phyloP scores from a whole-genome alignment of 2,329 filamentous ascomycete genomes.

The Cordyceps fumosorosea region DNA sequence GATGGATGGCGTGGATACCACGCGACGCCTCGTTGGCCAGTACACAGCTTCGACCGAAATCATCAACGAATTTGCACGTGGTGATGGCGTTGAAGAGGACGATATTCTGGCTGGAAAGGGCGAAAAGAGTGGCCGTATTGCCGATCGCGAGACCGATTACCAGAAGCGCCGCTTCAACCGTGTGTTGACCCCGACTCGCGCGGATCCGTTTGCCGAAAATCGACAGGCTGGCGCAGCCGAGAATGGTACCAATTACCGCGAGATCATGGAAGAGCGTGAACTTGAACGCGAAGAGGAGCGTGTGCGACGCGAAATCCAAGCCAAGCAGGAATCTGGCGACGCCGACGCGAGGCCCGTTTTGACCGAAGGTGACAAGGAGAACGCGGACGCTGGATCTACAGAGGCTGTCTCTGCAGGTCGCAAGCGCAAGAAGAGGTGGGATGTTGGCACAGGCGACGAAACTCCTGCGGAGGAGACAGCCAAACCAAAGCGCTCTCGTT shows the following conservation, averaged over 20 bases:
- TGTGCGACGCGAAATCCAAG: constrained; percentile 71
- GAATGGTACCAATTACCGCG: constrained; percentile 76
- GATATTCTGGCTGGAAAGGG: constrained; percentile 75
- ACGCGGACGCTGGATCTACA: constrained; percentile 61
- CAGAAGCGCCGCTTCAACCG: constrained; percentile 93
- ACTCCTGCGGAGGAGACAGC: constrained; percentile 43
- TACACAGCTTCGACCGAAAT: constrained; percentile 90
- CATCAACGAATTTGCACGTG: constrained; percentile 88
- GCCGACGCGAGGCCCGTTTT: constrained; percentile 67
- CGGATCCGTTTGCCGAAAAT: constrained; percentile 77
- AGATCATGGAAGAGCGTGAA: constrained; percentile 85
- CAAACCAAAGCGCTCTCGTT: constrained; percentile 72
- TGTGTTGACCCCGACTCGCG: constrained; percentile 75
- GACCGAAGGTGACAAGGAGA: constrained; percentile 68
- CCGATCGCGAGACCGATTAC: constrained; percentile 92
- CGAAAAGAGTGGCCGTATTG: constrained; percentile 86
- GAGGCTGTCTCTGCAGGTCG: constrained; percentile 56
- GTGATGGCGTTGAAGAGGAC: constrained; percentile 81
- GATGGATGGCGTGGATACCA: constrained; percentile 66
- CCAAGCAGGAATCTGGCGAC: constrained; percentile 52
- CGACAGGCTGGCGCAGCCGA: constrained; percentile 58
- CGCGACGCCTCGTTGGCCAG: constrained; percentile 79
- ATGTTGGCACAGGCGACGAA: constrained; percentile 55
- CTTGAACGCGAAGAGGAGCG: constrained; percentile 90
- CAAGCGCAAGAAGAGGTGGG: constrained; percentile 95